A percentile compares a stretch with the other conserved stretches of the same genome.
Conservation (phyloP, 2,329 filamentous ascomycete species). For the Botryosphaeria dothidea region DNA sequence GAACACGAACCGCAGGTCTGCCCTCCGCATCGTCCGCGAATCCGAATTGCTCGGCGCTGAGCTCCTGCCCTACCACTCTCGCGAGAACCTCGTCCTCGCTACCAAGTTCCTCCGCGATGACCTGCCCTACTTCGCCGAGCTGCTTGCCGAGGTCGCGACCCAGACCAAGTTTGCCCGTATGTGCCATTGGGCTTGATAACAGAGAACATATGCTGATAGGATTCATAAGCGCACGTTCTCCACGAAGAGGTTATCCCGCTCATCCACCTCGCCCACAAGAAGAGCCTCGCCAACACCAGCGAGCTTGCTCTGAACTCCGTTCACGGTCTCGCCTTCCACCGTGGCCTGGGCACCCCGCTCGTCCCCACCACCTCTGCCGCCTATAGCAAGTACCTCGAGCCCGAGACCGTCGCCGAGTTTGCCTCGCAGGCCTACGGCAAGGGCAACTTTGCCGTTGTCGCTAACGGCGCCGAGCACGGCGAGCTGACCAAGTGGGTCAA, state of each 20-base stretch:
- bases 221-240: slow-evolving; percentile 76
- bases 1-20: slow-evolving; percentile 86
- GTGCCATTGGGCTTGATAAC: slow-evolving; percentile 25
- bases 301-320: slow-evolving; percentile 81
- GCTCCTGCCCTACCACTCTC: slow-evolving; percentile 83
- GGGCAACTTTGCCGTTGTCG: slow-evolving; percentile 86
- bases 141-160: slow-evolving; percentile 87
- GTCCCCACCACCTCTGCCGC: slow-evolving; percentile 72
- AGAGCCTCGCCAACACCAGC: slow-evolving; percentile 61
- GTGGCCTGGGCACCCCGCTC: slow-evolving; percentile 79
- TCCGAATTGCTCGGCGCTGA: slow-evolving; percentile 91
- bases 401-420: slow-evolving; percentile 72
- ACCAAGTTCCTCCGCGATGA: slow-evolving; percentile 95
- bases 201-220: slow-evolving; percentile 17
- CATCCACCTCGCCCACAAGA: slow-evolving; percentile 76
- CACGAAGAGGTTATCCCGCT: slow-evolving; percentile 81
- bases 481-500: slow-evolving; percentile 86
- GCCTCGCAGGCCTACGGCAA: slow-evolving; percentile 81
- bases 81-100: slow-evolving; percentile 88
- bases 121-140: slow-evolving; percentile 95
- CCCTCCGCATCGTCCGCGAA: slow-evolving; percentile 91
- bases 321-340: slow-evolving; percentile 88
- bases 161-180: slow-evolving; percentile 79
- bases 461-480: slow-evolving; percentile 77
- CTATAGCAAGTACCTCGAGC: slow-evolving; percentile 77